Evolutionary conservation across 371 early-diverging fungal genomes (phyloP).

Genomic region (Zancudomyces culisetae): DNA sequence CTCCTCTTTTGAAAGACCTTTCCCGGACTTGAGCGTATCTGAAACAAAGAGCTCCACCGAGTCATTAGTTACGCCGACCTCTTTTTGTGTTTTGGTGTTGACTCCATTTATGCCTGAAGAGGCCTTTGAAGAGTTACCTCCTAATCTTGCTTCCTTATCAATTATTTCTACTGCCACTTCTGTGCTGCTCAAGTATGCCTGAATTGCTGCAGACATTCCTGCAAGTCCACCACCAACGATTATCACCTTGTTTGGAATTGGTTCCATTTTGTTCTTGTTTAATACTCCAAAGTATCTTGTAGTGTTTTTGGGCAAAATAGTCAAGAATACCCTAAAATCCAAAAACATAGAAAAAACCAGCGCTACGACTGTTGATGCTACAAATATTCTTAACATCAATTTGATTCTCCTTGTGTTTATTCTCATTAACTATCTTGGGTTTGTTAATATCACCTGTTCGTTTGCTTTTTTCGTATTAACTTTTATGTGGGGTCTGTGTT

Average conservation of each 20-base stretch:
- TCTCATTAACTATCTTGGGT: no score
- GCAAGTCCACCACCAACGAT: conserved; percentile 66
- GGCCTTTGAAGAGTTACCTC: conserved; percentile 89
- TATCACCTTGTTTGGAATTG: conserved; percentile 6
- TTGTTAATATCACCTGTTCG: no score
- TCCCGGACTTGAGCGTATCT: conserved; percentile 74
- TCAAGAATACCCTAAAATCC: not conserved
- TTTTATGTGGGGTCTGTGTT: no score
- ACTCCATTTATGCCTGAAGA: conserved; percentile 95
- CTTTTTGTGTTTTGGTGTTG: conserved; percentile 47
- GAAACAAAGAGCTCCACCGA: conserved; percentile 69
- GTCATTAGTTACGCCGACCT: conserved; percentile 31
- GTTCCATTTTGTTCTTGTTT: not conserved
- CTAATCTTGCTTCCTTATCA: conserved; percentile 56
- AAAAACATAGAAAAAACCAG: not conserved
- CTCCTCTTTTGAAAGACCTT: conserved; percentile 63
- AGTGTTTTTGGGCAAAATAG: not conserved
- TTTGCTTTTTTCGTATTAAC: no score
- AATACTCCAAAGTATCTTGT: not conserved
- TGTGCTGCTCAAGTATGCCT: conserved; percentile 29
- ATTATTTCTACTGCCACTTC: conserved; percentile 42
- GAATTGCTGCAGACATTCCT: conserved; percentile 58
- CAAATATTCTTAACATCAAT: not conserved
- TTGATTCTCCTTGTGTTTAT: not conserved
- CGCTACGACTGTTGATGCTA: not conserved